Conservation (phyloP, 2,329 filamentous ascomycete genomes). For the Aspergillus floridensis region DNA sequence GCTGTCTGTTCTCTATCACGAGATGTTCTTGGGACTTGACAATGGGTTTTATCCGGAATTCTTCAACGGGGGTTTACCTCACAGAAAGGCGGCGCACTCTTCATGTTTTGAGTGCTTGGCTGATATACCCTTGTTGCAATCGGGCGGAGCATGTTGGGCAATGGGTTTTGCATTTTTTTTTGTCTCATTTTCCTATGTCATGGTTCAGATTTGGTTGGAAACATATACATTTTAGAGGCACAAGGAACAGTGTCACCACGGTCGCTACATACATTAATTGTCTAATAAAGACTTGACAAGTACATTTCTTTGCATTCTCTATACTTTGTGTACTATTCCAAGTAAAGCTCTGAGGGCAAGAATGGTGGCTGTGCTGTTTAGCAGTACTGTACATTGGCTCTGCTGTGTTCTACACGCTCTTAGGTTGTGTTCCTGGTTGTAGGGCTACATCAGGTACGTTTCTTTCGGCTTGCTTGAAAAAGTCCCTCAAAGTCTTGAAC, state of each 20-base stretch:
- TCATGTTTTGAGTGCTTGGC: background rate
- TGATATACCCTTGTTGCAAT: slow-evolving; percentile 20
- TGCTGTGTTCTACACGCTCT: too few relatives aligned
- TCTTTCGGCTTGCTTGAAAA: too few relatives aligned
- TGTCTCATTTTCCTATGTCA: background rate
- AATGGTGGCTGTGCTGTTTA: too few relatives aligned
- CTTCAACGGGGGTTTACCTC: slow-evolving; percentile 9
- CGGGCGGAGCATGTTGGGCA: slow-evolving; percentile 18
- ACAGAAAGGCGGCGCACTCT: slow-evolving; percentile 6
- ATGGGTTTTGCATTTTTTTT: background rate
- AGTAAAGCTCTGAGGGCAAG: too few relatives aligned
- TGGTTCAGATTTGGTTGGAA: slow-evolving; percentile 7
- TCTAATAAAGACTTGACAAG: slow-evolving; percentile 18
- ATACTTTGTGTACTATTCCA: too few relatives aligned
- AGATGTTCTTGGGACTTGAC: background rate
- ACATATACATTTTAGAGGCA: slow-evolving; percentile 9
- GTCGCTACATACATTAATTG: slow-evolving; percentile 25
- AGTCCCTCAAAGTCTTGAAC: too few relatives aligned
- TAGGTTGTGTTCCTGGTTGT: too few relatives aligned
- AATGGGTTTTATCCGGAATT: background rate
- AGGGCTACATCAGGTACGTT: too few relatives aligned
- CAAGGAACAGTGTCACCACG: slow-evolving; percentile 19
- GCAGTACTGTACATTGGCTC: too few relatives aligned
- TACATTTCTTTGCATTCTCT: too few relatives aligned
- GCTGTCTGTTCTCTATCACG: slow-evolving; percentile 7